These are phyloP conservation scores for Trichoderma lentiforme DNA, from an alignment of 2,329 filamentous ascomycete genomes.

Conservation along the genomic window DNA sequence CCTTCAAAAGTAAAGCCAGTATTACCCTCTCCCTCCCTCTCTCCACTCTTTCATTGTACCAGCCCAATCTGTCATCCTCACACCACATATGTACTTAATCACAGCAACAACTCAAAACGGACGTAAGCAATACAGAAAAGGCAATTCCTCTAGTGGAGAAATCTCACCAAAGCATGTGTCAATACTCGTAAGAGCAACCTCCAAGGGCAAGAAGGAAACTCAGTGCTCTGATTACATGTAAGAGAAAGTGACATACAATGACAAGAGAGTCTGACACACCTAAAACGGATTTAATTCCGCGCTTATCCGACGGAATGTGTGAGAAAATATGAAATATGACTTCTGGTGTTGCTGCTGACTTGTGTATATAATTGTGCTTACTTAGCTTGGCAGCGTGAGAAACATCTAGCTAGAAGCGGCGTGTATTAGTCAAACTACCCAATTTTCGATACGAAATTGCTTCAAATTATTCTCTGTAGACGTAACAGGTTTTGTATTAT, in stretches of 20 bases:
- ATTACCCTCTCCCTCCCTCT: neutral
- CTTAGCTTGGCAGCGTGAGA: neutral
- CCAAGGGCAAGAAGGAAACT: neutral
- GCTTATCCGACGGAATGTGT: neutral
- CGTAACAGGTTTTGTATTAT: neutral
- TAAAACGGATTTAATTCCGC: neutral
- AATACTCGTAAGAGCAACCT: neutral
- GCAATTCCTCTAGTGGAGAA: neutral
- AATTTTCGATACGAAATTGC: neutral
- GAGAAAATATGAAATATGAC: neutral
- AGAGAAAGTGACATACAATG: neutral
- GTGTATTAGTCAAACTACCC: neutral
- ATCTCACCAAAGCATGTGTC: neutral
- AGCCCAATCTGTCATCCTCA: neutral
- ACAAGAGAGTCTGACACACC: neutral
- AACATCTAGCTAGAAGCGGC: neutral
- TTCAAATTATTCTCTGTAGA: neutral
- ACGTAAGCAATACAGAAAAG: neutral
- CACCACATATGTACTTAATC: neutral
- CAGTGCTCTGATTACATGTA: neutral
- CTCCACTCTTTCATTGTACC: neutral
- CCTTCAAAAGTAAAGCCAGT: neutral
- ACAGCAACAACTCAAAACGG: neutral
- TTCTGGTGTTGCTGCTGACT: neutral
- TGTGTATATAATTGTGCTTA: neutral